Evolutionary conservation across 2,329 filamentous ascomycete genomes (phyloP), one percentile per base, ranked within the genome.

Genomic region (Amesomyces nigricolor): DNA sequence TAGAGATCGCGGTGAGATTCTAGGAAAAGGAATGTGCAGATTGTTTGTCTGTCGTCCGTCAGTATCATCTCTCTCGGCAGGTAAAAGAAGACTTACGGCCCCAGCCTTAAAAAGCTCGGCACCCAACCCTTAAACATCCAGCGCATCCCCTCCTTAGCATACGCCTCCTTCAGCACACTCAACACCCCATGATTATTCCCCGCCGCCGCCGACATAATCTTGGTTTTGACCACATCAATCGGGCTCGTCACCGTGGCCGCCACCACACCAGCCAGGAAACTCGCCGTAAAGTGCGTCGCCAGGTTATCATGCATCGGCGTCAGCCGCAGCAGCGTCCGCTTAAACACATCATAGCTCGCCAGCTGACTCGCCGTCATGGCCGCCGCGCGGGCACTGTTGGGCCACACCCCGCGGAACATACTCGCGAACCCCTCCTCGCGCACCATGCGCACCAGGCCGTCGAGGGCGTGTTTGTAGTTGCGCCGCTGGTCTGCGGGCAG

Each of bases 71-170:
- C 30, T 22, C 26, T 35, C 7, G 29, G 42, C n/a, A n/a, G n/a
- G n/a, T n/a, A n/a, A n/a, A n/a, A 43, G 26, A 45, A 37, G 32
- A 78, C 80, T 72, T 71, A 83, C 77, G 83, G 83, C 65, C 83
- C 83, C 48, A 87, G 71, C 57, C 83, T 73, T 60, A 86, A 73
- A 67, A 86, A 86, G 63, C 81, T 83, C n/a, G 90, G 90, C 46
- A 91, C 83, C 89, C 89, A 95, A 58, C 90, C 90, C 70, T 89
- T 88, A 73, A 95, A 95, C 80, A 92, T 86, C 90, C 90, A 95
- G 44, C 78, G 72, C 48, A 88, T 69, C 1, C 90, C 90, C 67
- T 95, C 88, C 16, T 80, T 74, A 53, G 75, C 78, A 61, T 85
- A 88, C 32, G 91, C 84, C 44, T 88, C 83, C 42, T 74, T 72